Base-by-base conservation (phyloP, 2,329 filamentous ascomycete genomes). In the Fusarium miscanthi region DNA sequence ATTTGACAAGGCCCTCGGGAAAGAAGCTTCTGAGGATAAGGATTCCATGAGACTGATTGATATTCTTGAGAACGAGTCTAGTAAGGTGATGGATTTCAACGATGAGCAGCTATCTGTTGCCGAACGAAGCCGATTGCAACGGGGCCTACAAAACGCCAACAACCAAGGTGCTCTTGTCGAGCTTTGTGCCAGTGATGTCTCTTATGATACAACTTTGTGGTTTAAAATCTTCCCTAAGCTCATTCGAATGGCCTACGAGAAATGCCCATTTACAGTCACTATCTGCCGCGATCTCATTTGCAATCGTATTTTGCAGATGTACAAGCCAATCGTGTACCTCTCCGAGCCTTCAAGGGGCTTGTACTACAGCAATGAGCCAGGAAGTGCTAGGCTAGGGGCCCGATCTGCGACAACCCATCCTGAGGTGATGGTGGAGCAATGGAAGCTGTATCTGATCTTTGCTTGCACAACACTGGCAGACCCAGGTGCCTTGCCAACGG, bases 171-270 rank as follows among this genome's bases (percentile, higher is more conserved):
- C 94, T 6, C 85, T 99, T 23, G 93, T 98, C 38, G 95, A 98
- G 79, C 88, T 99, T 30, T 98, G 96, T 82, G 95, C 94, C 75
- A 98, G 96, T 82, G 96, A 98, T 75, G 91, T 96, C 31, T 94
- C 94, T 2, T 98, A 98, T 77, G 96, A 99, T 79, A 92, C 94
- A 6, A 97, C 95, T 0, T 84, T 99, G 17, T 99, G 96, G 96
- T 97, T 96, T 83, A 99, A 98, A 79, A 92, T 98, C 23, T 99
- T 99, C 77, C 97, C 96, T 7, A 98, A 98, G 77, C 87, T 99
- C 37, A 93, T 99, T 63, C 90, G 94, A 16, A 92, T 97, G 74
- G 94, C 94, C 65, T 97, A 94, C 78, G 94, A 98, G 74, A 92
- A 92, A 66, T 99, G 95, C 76, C 93, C 94, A 1, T 95, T 97